These are phyloP conservation scores for Paraphoma sp. DNA, from an alignment of 2,329 filamentous ascomycete species.

Conservation along the genomic window DNA sequence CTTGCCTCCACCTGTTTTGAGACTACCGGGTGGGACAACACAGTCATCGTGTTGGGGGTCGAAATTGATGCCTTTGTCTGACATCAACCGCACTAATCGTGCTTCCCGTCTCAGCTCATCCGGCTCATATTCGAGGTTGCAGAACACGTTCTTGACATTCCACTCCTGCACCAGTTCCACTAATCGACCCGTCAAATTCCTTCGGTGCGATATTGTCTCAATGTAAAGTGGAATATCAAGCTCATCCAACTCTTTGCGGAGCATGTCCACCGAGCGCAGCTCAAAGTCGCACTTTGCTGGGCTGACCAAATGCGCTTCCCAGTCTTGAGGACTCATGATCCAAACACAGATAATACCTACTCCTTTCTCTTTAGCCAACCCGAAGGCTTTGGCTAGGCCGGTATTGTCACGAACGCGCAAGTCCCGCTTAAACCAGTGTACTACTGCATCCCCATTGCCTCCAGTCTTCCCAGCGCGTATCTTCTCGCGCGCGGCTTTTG, in stretches of 20 bases:
- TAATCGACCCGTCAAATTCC: constrained; percentile 66
- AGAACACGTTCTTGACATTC: constrained; percentile 76
- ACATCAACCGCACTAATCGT: constrained; percentile 65
- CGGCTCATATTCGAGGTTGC: constrained; percentile 90
- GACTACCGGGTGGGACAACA: constrained; percentile 75
- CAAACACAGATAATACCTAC: constrained; percentile 80
- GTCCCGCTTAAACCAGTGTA: constrained; percentile 93
- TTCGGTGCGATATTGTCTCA: constrained; percentile 73
- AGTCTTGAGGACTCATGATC: constrained; percentile 82
- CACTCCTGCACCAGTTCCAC: constrained; percentile 72
- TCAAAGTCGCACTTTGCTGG: constrained; percentile 81
- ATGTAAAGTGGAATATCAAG: constrained; percentile 80
- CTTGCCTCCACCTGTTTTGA: constrained; percentile 72
- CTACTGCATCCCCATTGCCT: constrained; percentile 65
- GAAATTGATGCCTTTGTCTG: constrained; percentile 70
- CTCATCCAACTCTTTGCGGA: constrained; percentile 71
- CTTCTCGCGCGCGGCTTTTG: constrained; percentile 59
- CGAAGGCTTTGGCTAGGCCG: constrained; percentile 69
- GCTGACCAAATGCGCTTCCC: constrained; percentile 78
- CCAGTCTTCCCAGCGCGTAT: constrained; percentile 43
- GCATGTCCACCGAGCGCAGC: constrained; percentile 70
- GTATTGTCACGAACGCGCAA: constrained; percentile 77
- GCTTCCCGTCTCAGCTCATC: constrained; percentile 85
- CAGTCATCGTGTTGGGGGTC: constrained; percentile 82
- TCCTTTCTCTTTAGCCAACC: constrained; percentile 69